phyloP scores from a whole-genome alignment of 192 early-diverging fungal species.

The Backusella australiensis region DNA sequence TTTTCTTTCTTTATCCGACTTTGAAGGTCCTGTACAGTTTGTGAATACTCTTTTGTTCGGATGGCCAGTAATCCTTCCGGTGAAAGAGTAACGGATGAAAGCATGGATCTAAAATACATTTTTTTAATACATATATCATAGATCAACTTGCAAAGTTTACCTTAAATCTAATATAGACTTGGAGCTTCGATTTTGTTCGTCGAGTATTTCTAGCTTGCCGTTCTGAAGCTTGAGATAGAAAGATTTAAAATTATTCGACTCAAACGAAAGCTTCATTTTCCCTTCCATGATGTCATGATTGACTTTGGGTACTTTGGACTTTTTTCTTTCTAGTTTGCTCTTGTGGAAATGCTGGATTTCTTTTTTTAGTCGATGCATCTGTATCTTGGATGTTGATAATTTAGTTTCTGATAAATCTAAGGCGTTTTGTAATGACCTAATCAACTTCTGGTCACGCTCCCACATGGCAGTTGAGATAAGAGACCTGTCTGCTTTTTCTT shows the following conservation, averaged over 20 bases:
- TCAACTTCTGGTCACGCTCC: background rate
- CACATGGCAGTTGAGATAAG: constrained; percentile 4
- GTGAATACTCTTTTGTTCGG: background rate
- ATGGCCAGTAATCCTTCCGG: background rate
- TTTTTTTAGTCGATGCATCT: background rate
- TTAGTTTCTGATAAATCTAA: constrained; percentile 1
- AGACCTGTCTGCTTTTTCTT: background rate
- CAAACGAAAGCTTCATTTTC: background rate
- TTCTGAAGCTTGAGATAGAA: background rate
- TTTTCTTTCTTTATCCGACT: constrained; percentile 8
- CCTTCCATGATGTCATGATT: background rate
- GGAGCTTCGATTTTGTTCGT: background rate
- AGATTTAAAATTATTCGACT: background rate
- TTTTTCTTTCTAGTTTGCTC: background rate
- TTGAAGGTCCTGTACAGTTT: background rate
- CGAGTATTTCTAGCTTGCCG: background rate
- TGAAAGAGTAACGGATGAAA: background rate
- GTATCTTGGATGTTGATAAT: background rate
- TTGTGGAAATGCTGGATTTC: background rate
- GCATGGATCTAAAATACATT: background rate
- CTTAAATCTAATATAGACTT: background rate
- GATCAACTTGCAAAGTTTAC: background rate
- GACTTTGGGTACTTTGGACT: too few relatives aligned
- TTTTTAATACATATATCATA: too few relatives aligned
- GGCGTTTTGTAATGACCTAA: background rate